Evolutionary conservation across 345 rosid species (phyloP).

Genomic region (Capsella bursapastoris): DNA sequence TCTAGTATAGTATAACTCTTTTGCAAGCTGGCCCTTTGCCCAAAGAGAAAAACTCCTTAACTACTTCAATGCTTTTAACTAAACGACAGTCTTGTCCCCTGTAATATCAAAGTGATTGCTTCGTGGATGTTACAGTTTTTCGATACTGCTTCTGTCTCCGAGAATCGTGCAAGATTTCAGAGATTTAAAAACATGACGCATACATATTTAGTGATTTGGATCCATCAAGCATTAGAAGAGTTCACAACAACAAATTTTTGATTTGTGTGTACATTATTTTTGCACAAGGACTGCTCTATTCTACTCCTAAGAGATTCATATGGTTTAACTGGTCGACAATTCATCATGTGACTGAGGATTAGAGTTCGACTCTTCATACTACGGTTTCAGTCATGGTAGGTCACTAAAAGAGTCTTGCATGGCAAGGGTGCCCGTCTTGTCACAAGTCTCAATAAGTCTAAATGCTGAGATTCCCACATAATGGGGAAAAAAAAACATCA

Average conservation of each 20-base stretch:
- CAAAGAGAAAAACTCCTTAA: not conserved
- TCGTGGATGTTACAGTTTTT: not conserved
- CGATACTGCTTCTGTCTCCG: not conserved
- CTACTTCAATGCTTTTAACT: not conserved
- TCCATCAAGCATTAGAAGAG: slow-evolving; percentile 1
- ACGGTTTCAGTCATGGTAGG: not conserved
- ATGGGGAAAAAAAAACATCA: not conserved
- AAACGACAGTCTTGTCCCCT: not conserved
- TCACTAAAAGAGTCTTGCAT: not conserved
- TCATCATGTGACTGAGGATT: not conserved
- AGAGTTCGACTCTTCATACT: not conserved
- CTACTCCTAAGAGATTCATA: not conserved
- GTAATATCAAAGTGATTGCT: slow-evolving; percentile 1
- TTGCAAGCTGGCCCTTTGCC: not conserved
- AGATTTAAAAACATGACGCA: not conserved
- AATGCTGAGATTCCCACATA: not conserved
- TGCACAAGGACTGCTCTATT: not conserved
- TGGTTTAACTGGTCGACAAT: not conserved
- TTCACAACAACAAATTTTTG: not conserved
- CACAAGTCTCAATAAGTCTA: not conserved
- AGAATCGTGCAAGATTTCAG: not conserved
- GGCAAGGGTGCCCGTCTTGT: not conserved
- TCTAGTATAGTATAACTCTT: not conserved
- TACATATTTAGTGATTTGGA: no score
- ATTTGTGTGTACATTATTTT: not conserved